Conservation (phyloP, 2,329 filamentous ascomycete genomes). For the Talaromyces sp. region DNA sequence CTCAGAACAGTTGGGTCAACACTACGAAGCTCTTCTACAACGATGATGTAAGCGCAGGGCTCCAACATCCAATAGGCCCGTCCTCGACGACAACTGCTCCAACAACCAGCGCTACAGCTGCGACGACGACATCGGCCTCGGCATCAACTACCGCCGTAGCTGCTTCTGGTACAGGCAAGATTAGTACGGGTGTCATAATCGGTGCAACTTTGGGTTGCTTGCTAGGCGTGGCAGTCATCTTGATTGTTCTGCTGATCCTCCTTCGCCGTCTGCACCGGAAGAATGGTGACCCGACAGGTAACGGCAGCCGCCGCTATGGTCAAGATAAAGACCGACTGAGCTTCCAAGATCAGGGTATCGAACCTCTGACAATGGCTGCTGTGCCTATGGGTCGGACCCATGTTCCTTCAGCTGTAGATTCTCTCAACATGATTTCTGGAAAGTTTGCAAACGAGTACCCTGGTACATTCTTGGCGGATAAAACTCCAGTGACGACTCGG, state of each 20-base stretch:
- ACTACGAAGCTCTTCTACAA: slow-evolving; percentile 60
- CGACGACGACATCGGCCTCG: slow-evolving; percentile 28
- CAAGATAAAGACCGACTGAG: slow-evolving; percentile 55
- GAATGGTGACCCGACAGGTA: slow-evolving; percentile 45
- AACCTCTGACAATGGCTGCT: slow-evolving; percentile 40
- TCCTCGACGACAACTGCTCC: slow-evolving; percentile 27
- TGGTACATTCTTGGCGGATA: slow-evolving; percentile 27
- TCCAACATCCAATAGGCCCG: slow-evolving; percentile 27
- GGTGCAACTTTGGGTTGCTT: slow-evolving; percentile 81
- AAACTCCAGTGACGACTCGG: slow-evolving; percentile 1
- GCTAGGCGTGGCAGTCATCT: slow-evolving; percentile 65
- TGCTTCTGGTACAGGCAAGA: slow-evolving; percentile 24
- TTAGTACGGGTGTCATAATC: slow-evolving; percentile 58
- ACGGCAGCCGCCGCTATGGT: slow-evolving; percentile 44
- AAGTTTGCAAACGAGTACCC: slow-evolving; percentile 26
- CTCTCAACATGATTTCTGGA: slow-evolving; percentile 41
- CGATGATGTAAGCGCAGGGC: slow-evolving; percentile 20
- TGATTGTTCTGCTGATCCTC: slow-evolving; percentile 69
- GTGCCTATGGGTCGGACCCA: slow-evolving; percentile 46
- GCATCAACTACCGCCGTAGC: slow-evolving; percentile 26
- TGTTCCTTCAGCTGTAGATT: slow-evolving; percentile 38
- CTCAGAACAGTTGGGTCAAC: slow-evolving; percentile 74
- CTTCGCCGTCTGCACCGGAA: slow-evolving; percentile 60
- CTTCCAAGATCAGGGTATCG: slow-evolving; percentile 45
- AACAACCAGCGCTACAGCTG: slow-evolving; percentile 30